A percentile compares a stretch with the other conserved stretches of the same genome.
phyloP scores from a whole-genome alignment of 129 eudicot species.

The Helichrysum umbraculigerum region DNA sequence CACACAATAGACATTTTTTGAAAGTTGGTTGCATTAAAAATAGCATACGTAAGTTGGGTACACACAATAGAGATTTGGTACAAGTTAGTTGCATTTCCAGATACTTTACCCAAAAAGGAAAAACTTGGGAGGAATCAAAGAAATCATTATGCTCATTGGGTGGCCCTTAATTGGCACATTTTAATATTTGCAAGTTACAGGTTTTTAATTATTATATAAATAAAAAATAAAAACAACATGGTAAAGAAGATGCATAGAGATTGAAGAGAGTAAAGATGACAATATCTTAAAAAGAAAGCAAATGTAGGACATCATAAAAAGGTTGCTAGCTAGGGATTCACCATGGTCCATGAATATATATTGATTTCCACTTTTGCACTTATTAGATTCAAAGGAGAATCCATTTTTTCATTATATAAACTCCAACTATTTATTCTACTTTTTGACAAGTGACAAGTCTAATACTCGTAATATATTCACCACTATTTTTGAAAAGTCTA shows the following conservation, averaged over 20 bases:
- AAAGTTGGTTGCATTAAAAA: too few species aligned
- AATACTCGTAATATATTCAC: too few species aligned
- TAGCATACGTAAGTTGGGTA: too few species aligned
- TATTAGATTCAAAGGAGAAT: slow-evolving; percentile 22
- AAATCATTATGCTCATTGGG: not conserved
- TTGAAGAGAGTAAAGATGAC: slow-evolving; percentile 25
- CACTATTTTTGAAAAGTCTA: too few species aligned
- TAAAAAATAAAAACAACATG: not conserved
- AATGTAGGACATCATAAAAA: slow-evolving; percentile 28
- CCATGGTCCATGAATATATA: slow-evolving; percentile 11
- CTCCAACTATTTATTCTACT: not conserved
- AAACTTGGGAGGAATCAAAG: slow-evolving; percentile 1
- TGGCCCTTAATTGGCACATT: not conserved
- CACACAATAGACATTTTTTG: too few species aligned
- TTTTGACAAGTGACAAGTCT: not conserved
- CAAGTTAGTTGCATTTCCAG: too few species aligned
- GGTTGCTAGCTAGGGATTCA: slow-evolving; percentile 13
- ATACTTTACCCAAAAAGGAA: too few species aligned
- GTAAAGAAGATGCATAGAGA: slow-evolving; percentile 15
- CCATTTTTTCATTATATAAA: not conserved
- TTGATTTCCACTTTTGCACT: slow-evolving; percentile 21
- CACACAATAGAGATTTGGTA: too few species aligned
- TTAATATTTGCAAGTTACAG: not conserved
- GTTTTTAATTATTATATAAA: not conserved
- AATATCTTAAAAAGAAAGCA: slow-evolving; percentile 36